Evolutionary conservation across 106 monocot genomes (phyloP), one percentile per base, ranked within the genome.

Genomic region (Dendrobium chrysotoxum): DNA sequence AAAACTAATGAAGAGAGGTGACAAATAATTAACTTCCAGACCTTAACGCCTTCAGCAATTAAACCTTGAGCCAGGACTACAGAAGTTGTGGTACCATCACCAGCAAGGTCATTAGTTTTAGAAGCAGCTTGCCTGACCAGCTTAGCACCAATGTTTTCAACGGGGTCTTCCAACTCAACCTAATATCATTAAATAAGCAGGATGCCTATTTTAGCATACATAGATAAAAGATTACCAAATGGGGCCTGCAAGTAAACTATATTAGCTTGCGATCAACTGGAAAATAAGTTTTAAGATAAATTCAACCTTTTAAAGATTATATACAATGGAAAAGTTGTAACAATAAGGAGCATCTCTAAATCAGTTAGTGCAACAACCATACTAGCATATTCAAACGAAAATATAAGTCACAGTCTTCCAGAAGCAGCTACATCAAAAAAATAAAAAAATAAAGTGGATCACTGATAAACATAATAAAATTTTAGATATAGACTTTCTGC

Each of bases 121-220:
- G 97, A 89, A 83, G 94, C 97, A 79, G 97, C 97, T 84, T 97
- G 94, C 79, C 97, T 94, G 28, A 97, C 97, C 40, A 97, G 85
- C 80, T 97, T 97, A 35, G 94, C 97, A 41, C 97, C 97, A 78
- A 97, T 92, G 73, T 97, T 97, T 88, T 97, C 97, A 44, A 97
- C 94, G 7, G 97, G 94, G 64, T 97, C 97, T 85, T 97, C 94
- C 28, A 94, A 79, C 77, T 94, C 94, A 72, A 97, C 93, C 94
- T 97, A 50, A 76, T 26, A 26, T 4, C 3, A 46, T 47, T 28
- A 50, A 77, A 77, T 50, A 28, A 77, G 53, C 30, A 74, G 41
- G 39, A n/a, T 1, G 6, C 40, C 15, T 35, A n/a, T 21, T 74
- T 74, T 41, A 40, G 20, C 16, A 42, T 20, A 42, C 42, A 35